Conservation (phyloP, 2,329 filamentous ascomycete genomes). For the Apiospora phragmitis region DNA sequence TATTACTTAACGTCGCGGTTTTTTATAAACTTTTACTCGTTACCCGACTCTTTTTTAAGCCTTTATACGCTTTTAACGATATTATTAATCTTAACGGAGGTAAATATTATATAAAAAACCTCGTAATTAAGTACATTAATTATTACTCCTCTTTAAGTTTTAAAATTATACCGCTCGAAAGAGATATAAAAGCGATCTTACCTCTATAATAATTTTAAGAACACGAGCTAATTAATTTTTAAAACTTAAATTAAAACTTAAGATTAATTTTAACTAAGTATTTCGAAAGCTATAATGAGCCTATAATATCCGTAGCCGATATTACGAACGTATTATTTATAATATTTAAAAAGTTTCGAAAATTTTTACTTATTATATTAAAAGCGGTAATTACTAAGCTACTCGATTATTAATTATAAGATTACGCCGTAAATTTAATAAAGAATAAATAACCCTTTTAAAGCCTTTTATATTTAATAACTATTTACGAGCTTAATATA, state of each 20-base stretch:
- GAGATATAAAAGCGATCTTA: not conserved
- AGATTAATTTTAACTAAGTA: no score
- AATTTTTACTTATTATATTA: not conserved
- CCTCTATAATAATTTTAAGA: not conserved
- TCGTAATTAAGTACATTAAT: not conserved
- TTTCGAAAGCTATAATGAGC: no score
- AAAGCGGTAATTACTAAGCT: not conserved
- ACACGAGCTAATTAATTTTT: not conserved
- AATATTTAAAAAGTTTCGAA: not conserved
- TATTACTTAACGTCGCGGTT: not conserved
- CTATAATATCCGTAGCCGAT: not conserved
- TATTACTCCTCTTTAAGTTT: not conserved
- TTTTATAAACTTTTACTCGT: not conserved
- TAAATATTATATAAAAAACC: not conserved
- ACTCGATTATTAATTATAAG: not conserved
- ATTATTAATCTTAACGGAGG: not conserved
- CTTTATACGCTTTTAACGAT: not conserved
- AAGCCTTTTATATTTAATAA: not conserved
- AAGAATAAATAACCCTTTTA: not conserved
- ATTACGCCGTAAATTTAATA: not conserved
- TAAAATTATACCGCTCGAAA: not conserved
- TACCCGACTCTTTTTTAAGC: not conserved
- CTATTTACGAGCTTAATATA: not conserved
- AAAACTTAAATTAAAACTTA: not conserved
- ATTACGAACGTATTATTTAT: not conserved